Percentiles rank a stretch among this genome's conserved stretches.
These are phyloP conservation scores for Dothideomycetidae sp. DNA, from an alignment of 2,329 filamentous ascomycete species.

Conservation along the genomic window DNA sequence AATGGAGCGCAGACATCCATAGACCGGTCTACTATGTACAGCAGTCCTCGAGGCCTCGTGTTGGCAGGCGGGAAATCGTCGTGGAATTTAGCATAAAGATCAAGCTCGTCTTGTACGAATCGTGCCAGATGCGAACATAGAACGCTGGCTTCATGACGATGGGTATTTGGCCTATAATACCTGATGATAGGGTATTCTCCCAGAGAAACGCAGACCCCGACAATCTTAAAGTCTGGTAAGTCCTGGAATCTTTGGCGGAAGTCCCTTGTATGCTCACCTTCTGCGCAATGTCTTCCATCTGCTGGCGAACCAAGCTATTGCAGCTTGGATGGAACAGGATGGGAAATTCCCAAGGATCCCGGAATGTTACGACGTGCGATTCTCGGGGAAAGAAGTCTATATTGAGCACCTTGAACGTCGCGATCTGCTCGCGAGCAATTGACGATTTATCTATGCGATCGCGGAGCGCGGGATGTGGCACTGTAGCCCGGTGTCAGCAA, in stretches of 20 bases:
- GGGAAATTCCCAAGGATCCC: slow-evolving; percentile 92
- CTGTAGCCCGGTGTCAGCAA: slow-evolving; percentile 23
- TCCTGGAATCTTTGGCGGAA: neutral
- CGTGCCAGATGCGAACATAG: slow-evolving; percentile 76
- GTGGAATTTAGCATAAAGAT: slow-evolving; percentile 75
- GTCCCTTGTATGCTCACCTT: slow-evolving; percentile 44
- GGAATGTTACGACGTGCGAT: slow-evolving; percentile 78
- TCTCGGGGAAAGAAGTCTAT: slow-evolving; percentile 85
- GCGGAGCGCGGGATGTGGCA: slow-evolving; percentile 55
- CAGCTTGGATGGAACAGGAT: slow-evolving; percentile 82
- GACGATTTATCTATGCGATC: slow-evolving; percentile 60
- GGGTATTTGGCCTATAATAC: slow-evolving; percentile 66
- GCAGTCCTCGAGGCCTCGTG: slow-evolving; percentile 61
- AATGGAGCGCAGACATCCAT: slow-evolving; percentile 85
- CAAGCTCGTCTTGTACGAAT: slow-evolving; percentile 83
- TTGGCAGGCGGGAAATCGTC: slow-evolving; percentile 70
- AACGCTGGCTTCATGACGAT: slow-evolving; percentile 75
- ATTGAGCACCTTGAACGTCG: slow-evolving; percentile 67
- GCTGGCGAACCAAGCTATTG: slow-evolving; percentile 65
- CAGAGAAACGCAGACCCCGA: slow-evolving; percentile 76
- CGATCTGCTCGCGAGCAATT: slow-evolving; percentile 57
- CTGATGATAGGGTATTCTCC: slow-evolving; percentile 88
- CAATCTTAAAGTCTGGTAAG: slow-evolving; percentile 42
- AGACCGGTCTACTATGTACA: slow-evolving; percentile 79
- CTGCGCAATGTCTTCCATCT: slow-evolving; percentile 74